Percentiles rank a stretch among this genome's conserved stretches.
These are phyloP conservation scores for Raffaelea albimanens DNA, from an alignment of 2,329 filamentous ascomycete genomes.

Conservation along the genomic window DNA sequence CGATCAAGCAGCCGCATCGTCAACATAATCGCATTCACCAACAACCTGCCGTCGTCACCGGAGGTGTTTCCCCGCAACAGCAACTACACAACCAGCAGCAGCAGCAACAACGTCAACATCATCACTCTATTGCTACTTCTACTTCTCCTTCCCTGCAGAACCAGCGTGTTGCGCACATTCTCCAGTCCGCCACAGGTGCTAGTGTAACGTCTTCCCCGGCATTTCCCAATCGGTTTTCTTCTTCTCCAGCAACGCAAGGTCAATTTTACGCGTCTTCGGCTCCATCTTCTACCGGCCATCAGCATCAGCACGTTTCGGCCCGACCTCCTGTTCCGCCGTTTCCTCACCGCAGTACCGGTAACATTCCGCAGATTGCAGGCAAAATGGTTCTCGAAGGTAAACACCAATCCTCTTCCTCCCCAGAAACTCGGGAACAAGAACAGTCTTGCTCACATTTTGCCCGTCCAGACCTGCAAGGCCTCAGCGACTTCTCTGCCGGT, in stretches of 20 bases:
- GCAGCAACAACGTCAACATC: constrained; percentile 29
- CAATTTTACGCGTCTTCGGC: constrained; percentile 62
- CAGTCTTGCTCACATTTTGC: constrained; percentile 21
- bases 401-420: constrained; percentile 11
- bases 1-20: constrained; percentile 20
- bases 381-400: constrained; percentile 52
- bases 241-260: constrained; percentile 35
- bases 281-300: constrained; percentile 47
- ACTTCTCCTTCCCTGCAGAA: constrained; percentile 39
- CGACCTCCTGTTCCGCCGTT: constrained; percentile 68
- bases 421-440: background rate
- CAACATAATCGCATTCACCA: constrained; percentile 32
- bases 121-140: constrained; percentile 25
- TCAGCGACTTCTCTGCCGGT: constrained; percentile 45
- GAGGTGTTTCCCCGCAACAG: constrained; percentile 36
- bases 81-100: constrained; percentile 15
- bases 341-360: constrained; percentile 38
- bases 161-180: constrained; percentile 49
- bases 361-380: constrained; percentile 4
- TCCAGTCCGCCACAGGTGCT: constrained; percentile 45
- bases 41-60: constrained; percentile 24
- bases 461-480: constrained; percentile 39
- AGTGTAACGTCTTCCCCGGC: constrained; percentile 38
- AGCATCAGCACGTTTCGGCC: constrained; percentile 43
- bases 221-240: constrained; percentile 50